Evolutionary conservation across 2,329 filamentous ascomycete species (phyloP).

Genomic region (Stachybotrys elegans): DNA sequence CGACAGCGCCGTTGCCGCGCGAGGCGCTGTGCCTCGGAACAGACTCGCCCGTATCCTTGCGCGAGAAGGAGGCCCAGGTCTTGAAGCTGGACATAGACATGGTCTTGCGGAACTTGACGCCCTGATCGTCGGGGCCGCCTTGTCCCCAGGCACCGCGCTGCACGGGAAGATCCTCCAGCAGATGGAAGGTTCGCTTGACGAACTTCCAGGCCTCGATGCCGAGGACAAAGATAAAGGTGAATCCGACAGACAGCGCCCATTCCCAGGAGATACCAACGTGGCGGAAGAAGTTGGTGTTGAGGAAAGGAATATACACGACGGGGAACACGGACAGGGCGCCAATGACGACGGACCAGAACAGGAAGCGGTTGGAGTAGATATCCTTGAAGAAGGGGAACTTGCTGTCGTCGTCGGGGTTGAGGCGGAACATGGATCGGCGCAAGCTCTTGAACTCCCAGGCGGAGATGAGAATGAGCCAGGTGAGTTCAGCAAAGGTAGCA

Average conservation of each 20-base stretch:
- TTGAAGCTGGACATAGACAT: constrained; percentile 49
- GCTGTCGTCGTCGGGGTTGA: constrained; percentile 49
- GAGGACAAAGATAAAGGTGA: constrained; percentile 57
- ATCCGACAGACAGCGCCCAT: constrained; percentile 64
- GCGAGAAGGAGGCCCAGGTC: constrained; percentile 38
- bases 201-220: constrained; percentile 71
- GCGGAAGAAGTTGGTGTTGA: constrained; percentile 69
- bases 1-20: too few species aligned
- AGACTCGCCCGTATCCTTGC: constrained; percentile 36
- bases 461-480: constrained; percentile 68
- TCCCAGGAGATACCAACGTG: constrained; percentile 70
- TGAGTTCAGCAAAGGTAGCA: constrained; percentile 67
- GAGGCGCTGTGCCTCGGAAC: too few species aligned
- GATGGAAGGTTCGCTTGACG: constrained; percentile 52
- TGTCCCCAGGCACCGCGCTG: constrained; percentile 47
- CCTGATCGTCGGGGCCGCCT: constrained; percentile 42
- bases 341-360: constrained; percentile 61
- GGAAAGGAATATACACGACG: constrained; percentile 65
- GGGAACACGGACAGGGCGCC: constrained; percentile 60
- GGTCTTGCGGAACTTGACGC: constrained; percentile 39
- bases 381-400: constrained; percentile 54
- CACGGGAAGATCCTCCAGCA: constrained; percentile 48
- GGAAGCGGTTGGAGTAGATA: constrained; percentile 64
- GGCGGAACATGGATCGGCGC: constrained; percentile 65
- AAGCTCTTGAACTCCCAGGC: constrained; percentile 77